phyloP scores from a whole-genome alignment of 805 yeast species.

The Wickerhamiella alocasiicola region DNA sequence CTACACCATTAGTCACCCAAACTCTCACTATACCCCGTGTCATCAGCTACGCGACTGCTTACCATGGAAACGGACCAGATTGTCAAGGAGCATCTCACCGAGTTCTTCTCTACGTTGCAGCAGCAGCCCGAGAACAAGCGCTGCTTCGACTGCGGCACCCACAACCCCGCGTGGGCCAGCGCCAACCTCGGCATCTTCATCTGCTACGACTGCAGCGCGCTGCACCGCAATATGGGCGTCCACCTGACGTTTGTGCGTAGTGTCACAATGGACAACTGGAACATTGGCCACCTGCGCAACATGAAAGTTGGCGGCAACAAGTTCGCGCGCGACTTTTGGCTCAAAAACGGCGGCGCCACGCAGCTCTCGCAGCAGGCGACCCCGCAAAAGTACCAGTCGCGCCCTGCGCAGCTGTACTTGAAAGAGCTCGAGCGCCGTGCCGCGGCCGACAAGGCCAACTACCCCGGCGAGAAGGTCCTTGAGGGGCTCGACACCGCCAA shows the following conservation, averaged over 20 bases:
- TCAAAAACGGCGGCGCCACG: constrained; percentile 75
- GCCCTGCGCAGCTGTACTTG: constrained; percentile 69
- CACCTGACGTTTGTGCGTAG: constrained; percentile 93
- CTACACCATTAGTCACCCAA: too few relatives aligned
- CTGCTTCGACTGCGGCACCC: constrained; percentile 89
- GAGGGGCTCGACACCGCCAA: constrained; percentile 32
- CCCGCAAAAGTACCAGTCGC: constrained; percentile 64
- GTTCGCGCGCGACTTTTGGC: constrained; percentile 67
- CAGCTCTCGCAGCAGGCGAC: constrained; percentile 45
- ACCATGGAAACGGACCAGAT: constrained; percentile 19
- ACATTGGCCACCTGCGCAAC: constrained; percentile 73
- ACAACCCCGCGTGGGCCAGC: constrained; percentile 97
- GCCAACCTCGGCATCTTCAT: constrained; percentile 88
- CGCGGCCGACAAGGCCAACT: constrained; percentile 48
- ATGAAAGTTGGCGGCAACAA: constrained; percentile 93
- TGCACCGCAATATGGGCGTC: constrained; percentile 90
- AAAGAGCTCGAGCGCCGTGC: constrained; percentile 64
- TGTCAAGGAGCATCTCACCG: constrained; percentile 50
- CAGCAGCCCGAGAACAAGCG: constrained; percentile 56
- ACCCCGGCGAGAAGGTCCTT: constrained; percentile 63
- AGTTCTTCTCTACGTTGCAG: constrained; percentile 50
- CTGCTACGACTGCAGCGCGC: constrained; percentile 90
- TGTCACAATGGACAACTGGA: constrained; percentile 88
- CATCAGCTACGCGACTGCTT: background rate
- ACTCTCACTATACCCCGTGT: too few relatives aligned